These are phyloP conservation scores for Sarocladiaceae sp. DNA, from an alignment of 2,329 filamentous ascomycete genomes.

Conservation along the genomic window DNA sequence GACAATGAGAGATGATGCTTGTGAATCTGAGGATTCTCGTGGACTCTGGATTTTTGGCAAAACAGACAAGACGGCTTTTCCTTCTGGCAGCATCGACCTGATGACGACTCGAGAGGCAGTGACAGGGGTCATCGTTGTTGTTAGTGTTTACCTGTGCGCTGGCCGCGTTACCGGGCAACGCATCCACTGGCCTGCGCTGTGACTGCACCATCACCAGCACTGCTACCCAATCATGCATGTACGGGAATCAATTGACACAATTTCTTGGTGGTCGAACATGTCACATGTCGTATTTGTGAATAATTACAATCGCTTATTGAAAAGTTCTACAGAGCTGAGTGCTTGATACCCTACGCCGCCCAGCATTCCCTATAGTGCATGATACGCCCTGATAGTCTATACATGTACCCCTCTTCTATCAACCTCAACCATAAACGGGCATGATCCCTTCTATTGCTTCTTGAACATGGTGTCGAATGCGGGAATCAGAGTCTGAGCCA, in stretches of 20 bases:
- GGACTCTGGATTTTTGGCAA: conserved; percentile 5
- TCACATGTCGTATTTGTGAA: too few species aligned
- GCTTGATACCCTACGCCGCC: conserved; percentile 15
- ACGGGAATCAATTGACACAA: too few species aligned
- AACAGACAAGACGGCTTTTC: conserved; percentile 14
- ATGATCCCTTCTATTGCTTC: conserved; percentile 19
- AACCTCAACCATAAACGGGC: background rate
- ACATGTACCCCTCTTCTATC: conserved; percentile 4
- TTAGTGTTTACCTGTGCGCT: conserved; percentile 19
- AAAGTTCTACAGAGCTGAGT: conserved; percentile 17
- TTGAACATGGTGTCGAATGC: conserved; percentile 61
- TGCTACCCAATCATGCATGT: background rate
- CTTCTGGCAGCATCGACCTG: conserved; percentile 9
- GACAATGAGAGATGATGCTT: background rate
- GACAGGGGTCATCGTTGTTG: conserved; percentile 14
- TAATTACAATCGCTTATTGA: conserved; percentile 9
- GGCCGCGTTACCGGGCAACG: conserved; percentile 19
- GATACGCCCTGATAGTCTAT: conserved; percentile 9
- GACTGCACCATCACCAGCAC: background rate
- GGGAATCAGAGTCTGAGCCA: conserved; percentile 95
- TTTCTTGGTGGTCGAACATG: too few species aligned
- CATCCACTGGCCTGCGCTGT: background rate
- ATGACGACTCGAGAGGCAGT: conserved; percentile 12
- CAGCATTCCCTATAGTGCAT: background rate
- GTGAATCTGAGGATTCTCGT: background rate